phyloP scores from a whole-genome alignment of 2,329 filamentous ascomycete genomes.

The Fusarium nodosum region DNA sequence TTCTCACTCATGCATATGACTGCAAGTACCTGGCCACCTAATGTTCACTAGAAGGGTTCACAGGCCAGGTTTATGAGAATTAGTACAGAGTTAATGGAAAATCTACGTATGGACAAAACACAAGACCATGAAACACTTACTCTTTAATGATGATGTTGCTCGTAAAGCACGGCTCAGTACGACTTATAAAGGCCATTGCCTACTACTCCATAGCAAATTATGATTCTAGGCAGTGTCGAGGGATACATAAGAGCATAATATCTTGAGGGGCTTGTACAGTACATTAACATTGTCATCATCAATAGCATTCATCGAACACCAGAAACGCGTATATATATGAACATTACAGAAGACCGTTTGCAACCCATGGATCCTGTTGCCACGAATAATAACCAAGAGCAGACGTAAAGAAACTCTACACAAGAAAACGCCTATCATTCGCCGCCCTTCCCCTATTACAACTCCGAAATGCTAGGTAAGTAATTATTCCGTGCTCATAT shows the following conservation, averaged over 20 bases:
- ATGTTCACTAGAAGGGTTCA: conserved; percentile 37
- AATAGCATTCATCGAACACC: conserved; percentile 16
- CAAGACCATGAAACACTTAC: neutral
- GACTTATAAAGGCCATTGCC: neutral
- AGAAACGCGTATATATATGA: conserved; percentile 25
- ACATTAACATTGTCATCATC: neutral
- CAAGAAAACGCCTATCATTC: conserved; percentile 42
- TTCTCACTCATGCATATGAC: conserved; percentile 8
- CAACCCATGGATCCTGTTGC: conserved; percentile 13
- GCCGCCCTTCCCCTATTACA: conserved; percentile 35
- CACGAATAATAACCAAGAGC: conserved; percentile 24
- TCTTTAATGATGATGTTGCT: neutral
- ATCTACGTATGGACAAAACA: conserved; percentile 14
- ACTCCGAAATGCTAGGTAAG: conserved; percentile 28
- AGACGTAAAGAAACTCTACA: conserved; percentile 28
- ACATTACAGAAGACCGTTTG: conserved; percentile 4
- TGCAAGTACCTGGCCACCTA: conserved; percentile 23
- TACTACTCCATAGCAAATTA: neutral
- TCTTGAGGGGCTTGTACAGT: neutral
- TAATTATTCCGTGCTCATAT: conserved; percentile 51
- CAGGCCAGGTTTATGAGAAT: conserved; percentile 13
- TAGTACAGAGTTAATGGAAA: conserved; percentile 30
- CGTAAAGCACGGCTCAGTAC: neutral
- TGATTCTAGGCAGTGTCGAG: neutral
- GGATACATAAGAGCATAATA: neutral